Evolutionary conservation across 2,329 filamentous ascomycete species (phyloP), one percentile per base, ranked within the genome.

Genomic region (Cladosporium sp.): DNA sequence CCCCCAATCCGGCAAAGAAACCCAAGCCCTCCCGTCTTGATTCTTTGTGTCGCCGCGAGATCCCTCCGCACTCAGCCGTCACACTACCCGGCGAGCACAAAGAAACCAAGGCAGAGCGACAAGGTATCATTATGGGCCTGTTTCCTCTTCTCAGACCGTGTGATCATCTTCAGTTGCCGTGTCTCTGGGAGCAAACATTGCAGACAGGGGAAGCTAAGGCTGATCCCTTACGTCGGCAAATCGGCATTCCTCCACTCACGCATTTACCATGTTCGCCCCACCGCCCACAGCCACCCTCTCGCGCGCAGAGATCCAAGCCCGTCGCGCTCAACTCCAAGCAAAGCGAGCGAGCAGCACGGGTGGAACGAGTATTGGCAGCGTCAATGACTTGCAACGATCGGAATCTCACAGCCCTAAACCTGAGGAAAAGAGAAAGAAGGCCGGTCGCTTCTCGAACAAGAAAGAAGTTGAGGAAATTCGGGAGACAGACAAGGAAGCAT

Each of bases 301-400:
- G 13, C 40, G 41, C 16, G 49, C 49, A 30, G 49, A 51, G 49
- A 51, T 51, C 35, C 32, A 51, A 25, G 40, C 40, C 18, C 40
- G 41, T 29, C 49, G 49, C 18, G 49, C 49, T 9, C 32, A 45
- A n/a, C 4, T 51, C 7, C 47, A 42, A 38, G 47, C 47, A n/a
- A 49, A 43, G 15, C 38, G 47, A 9, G 38, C 47, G 2, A 49
- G 47, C 11, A 18, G 39, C 13, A 39, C 22, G 3, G 46, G 32
- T 9, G 39, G 38, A 15, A 36, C 19, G 6, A 49, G 47, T 29
- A 49, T 36, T 19, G 27, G 40, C 19, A 49, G 38, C 20, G 39
- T 19, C 12, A 46, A 15, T 15, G 46, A 43, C 4, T 5, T 49
- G 12, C 30, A 51, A 7, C 19, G 25, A 16, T 16, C 18, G 4